phyloP scores from a whole-genome alignment of 208 protist species.

The Crithidia brevicula region DNA sequence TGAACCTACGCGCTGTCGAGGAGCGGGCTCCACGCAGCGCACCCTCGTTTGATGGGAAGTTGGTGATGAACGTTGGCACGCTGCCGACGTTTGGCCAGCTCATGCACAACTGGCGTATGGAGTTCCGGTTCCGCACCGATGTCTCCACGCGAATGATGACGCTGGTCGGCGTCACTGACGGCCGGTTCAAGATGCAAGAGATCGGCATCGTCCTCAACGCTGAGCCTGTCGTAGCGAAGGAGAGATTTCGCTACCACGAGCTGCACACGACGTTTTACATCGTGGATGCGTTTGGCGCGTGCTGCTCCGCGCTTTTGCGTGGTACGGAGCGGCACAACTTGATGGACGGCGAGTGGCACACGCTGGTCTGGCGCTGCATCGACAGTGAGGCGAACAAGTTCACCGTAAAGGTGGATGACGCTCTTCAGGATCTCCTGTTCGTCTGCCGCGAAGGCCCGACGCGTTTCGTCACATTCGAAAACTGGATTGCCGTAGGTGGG shows the following conservation, averaged over 20 bases:
- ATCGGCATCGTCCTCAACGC: conserved; percentile 88
- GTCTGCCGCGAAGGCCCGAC: conserved; percentile 78
- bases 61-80: conserved; percentile 81
- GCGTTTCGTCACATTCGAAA: conserved; percentile 70
- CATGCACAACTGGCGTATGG: conserved; percentile 88
- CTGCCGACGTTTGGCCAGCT: conserved; percentile 78
- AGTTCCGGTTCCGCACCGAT: conserved; percentile 85
- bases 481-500: conserved; percentile 85
- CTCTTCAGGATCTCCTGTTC: conserved; percentile 79
- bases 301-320: conserved; percentile 82
- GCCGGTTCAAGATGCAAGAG: conserved; percentile 87
- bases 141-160: conserved; percentile 77
- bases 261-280: conserved; percentile 86
- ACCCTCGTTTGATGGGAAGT: conserved; percentile 79
- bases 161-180: conserved; percentile 82
- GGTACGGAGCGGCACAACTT: conserved; percentile 83
- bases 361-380: conserved; percentile 83
- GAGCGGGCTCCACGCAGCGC: conserved; percentile 56
- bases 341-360: conserved; percentile 91
- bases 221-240: conserved; percentile 78
- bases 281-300: conserved; percentile 80
- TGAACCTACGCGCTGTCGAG: conserved; percentile 51
- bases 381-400: conserved; percentile 90
- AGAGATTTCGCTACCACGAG: conserved; percentile 85
- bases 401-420: conserved; percentile 87